Evolutionary conservation across 2,329 filamentous ascomycete genomes (phyloP), one percentile per base, ranked within the genome.

Genomic region (Claviceps capensis): DNA sequence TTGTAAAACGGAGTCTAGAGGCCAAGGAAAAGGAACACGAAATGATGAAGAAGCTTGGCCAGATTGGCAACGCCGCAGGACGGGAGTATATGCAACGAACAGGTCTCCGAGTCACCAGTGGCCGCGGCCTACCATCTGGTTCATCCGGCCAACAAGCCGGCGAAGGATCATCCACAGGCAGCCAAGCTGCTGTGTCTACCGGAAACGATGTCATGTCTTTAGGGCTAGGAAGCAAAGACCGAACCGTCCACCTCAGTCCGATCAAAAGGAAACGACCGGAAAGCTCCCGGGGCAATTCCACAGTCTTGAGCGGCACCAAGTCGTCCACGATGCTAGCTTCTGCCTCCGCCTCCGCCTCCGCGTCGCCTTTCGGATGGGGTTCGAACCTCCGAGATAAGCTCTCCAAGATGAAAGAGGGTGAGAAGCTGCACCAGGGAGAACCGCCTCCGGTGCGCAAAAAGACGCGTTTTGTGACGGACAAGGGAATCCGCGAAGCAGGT

Each of bases 391-490:
- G 67, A 53, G 72, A 75, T 42, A 82, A 83, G 65, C 68, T 84
- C 26, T 65, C 74, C 3, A 71, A 74, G 55, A 83, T 84, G 81
- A 81, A 76, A 61, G 73, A 80, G 4, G 79, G 79, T 2, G 77
- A 81, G 63, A 75, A 70, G 57, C 60, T 79, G 22, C 62, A 62
- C 54, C 61, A 63, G 47, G 59, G 59, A 30, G 48, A 51, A 11
- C 60, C 62, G 36, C 62, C 63, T 61, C 79, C 78, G 0, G 74
- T 80, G 36, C 73, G 78, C 58, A 84, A 88, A 68, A 88, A 87
- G 73, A 89, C 85, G 49, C 74, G 85, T n/a, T 89, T 90, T 62
- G 77, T 89, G 42, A 88, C 86, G 26, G 81, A 82, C 43, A 86
- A 83, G 63, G 86, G 86, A 0, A 89, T 90, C 55, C 78, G 81